These are phyloP conservation scores for Metschnikowia bowlesiae DNA, from an alignment of 805 yeast species.

Conservation along the genomic window DNA sequence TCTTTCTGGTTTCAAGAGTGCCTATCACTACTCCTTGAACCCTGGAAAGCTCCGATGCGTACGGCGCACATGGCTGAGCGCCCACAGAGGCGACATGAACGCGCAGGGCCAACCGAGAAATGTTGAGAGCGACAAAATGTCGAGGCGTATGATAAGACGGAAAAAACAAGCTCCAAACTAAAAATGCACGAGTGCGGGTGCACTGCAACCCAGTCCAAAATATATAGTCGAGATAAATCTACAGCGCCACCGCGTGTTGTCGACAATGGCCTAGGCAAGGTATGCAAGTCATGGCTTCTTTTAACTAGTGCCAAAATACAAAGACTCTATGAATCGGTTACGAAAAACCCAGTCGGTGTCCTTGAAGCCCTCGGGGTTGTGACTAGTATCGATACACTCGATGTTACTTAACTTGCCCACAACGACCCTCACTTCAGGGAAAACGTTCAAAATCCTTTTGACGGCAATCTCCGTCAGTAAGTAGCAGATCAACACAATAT, in stretches of 20 bases:
- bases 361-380: conserved; percentile 37
- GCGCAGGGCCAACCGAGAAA: too few species aligned
- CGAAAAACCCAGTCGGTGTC: conserved; percentile 59
- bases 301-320: conserved; percentile 66
- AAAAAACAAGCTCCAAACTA: too few species aligned
- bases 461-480: conserved; percentile 77
- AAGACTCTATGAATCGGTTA: conserved; percentile 65
- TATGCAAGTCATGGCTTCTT: neutral
- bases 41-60: too few species aligned
- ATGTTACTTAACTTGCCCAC: conserved; percentile 59
- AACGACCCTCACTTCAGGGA: conserved; percentile 62
- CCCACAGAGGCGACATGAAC: too few species aligned
- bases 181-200: too few species aligned
- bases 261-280: neutral
- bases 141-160: too few species aligned
- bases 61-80: too few species aligned
- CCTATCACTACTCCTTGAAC: too few species aligned
- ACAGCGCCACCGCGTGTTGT: neutral
- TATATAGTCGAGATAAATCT: neutral
- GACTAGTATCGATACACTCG: conserved; percentile 19
- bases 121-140: too few species aligned
- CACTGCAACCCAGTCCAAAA: too few species aligned
- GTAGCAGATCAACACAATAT: conserved; percentile 67
- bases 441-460: conserved; percentile 68
- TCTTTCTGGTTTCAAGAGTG: too few species aligned